phyloP scores from a whole-genome alignment of 2,329 filamentous ascomycete genomes.

The Botrytis porri region DNA sequence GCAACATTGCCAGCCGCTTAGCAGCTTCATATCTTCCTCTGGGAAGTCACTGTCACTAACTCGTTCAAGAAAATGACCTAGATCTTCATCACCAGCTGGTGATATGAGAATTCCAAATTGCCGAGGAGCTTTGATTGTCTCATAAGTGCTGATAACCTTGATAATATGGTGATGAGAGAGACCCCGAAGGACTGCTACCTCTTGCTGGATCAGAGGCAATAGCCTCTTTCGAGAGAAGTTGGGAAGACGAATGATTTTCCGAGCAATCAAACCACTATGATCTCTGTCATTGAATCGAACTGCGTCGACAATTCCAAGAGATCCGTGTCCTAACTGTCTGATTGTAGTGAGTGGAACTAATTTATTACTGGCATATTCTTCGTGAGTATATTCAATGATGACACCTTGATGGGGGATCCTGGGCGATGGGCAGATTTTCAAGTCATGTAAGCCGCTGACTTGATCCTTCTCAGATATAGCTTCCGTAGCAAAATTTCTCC shows the following conservation, averaged over 20 bases:
- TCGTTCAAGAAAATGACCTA: slow-evolving; percentile 25
- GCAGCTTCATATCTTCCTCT: slow-evolving; percentile 16
- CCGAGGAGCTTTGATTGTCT: slow-evolving; percentile 24
- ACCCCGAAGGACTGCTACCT: slow-evolving; percentile 22
- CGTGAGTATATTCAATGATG: slow-evolving; percentile 18
- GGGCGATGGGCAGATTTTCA: background rate
- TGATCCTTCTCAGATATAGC: background rate
- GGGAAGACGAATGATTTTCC: slow-evolving; percentile 24
- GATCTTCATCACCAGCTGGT: slow-evolving; percentile 26
- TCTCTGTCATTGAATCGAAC: slow-evolving; percentile 12
- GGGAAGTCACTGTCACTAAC: slow-evolving; percentile 24
- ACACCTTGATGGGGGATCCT: background rate
- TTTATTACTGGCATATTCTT: slow-evolving; percentile 21
- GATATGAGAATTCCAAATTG: slow-evolving; percentile 25
- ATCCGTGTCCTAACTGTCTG: slow-evolving; percentile 26
- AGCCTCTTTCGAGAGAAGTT: slow-evolving; percentile 23
- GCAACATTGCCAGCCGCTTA: slow-evolving; percentile 23
- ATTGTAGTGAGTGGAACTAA: slow-evolving; percentile 19
- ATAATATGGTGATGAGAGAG: slow-evolving; percentile 25
- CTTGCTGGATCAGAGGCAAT: slow-evolving; percentile 25
- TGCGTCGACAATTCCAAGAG: slow-evolving; percentile 25
- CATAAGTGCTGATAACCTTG: slow-evolving; percentile 24
- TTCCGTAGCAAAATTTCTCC: background rate
- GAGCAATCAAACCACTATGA: slow-evolving; percentile 18
- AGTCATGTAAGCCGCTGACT: background rate